Evolutionary conservation across 2,329 filamentous ascomycete species (phyloP).

Genomic region (Fusarium vanettenii): DNA sequence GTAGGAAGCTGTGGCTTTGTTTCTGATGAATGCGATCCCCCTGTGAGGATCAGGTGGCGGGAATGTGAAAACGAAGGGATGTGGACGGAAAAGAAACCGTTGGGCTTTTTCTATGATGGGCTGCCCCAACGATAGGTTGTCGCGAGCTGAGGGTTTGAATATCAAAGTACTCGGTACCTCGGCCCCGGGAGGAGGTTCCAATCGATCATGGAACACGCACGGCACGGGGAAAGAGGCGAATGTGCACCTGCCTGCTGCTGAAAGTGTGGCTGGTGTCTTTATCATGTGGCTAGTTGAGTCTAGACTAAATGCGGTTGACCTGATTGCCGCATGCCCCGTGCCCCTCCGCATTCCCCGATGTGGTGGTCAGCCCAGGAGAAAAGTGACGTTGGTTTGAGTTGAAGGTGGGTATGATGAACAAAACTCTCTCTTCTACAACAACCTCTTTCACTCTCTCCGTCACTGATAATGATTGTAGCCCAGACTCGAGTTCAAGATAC

Average conservation of each 20-base stretch:
- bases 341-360: not conserved
- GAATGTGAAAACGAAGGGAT: constrained; percentile 10
- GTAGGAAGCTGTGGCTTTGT: constrained; percentile 2
- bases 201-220: constrained; percentile 2
- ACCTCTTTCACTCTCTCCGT: not conserved
- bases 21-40: not conserved
- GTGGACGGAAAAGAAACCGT: constrained; percentile 3
- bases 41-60: not conserved
- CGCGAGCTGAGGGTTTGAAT: not conserved
- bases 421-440: constrained; percentile 3
- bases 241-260: not conserved
- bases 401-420: not conserved
- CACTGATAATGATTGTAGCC: constrained; percentile 36
- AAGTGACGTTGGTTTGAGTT: constrained; percentile 1
- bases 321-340: not conserved
- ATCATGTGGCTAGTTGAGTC: not conserved
- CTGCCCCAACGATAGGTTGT: not conserved
- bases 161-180: constrained; percentile 9
- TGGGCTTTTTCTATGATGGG: not conserved
- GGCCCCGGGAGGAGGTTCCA: constrained; percentile 3
- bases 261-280: not conserved
- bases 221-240: not conserved
- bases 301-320: not conserved
- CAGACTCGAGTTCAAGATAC: constrained; percentile 37
- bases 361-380: not conserved